Evolutionary conservation across 306 rosid genomes (phyloP).

Genomic region (Vigna mungo): DNA sequence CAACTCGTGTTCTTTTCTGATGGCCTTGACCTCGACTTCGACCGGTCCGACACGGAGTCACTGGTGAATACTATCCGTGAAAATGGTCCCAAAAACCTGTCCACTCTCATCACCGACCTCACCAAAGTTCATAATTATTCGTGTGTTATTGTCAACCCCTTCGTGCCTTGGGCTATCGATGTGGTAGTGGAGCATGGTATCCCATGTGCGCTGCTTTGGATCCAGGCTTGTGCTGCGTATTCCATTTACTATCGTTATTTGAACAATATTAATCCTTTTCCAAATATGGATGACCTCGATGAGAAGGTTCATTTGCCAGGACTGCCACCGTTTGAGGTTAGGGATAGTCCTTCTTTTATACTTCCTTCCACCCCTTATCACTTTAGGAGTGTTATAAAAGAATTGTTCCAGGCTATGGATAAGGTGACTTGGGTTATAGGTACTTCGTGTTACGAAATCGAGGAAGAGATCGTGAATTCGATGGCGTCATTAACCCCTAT

Average conservation of each 20-base stretch:
- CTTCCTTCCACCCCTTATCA: conserved; percentile 51
- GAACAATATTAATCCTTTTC: conserved; percentile 31
- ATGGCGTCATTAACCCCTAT: conserved; percentile 51
- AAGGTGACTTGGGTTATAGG: conserved; percentile 66
- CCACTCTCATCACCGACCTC: conserved; percentile 45
- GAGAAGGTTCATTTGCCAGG: conserved; percentile 55
- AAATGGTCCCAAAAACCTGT: conserved; percentile 47
- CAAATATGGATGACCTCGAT: conserved; percentile 41
- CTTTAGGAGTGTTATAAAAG: not conserved
- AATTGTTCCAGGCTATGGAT: conserved; percentile 19
- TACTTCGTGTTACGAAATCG: conserved; percentile 58
- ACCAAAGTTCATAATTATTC: conserved; percentile 33
- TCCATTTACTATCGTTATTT: conserved; percentile 57
- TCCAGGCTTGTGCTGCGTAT: conserved; percentile 57
- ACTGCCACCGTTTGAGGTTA: conserved; percentile 48
- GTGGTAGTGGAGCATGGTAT: conserved; percentile 41
- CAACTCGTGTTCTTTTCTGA: conserved; percentile 62
- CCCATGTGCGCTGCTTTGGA: conserved; percentile 73
- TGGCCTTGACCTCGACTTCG: conserved; percentile 55
- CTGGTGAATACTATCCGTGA: conserved; percentile 31
- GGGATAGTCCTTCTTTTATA: conserved; percentile 59
- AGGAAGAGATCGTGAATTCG: conserved; percentile 54
- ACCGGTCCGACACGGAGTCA: conserved; percentile 38
- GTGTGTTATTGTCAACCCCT: conserved; percentile 56
- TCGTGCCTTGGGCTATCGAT: conserved; percentile 59